These are phyloP conservation scores for Peltaster fructicola DNA, from an alignment of 2,329 filamentous ascomycete genomes.

Conservation along the genomic window DNA sequence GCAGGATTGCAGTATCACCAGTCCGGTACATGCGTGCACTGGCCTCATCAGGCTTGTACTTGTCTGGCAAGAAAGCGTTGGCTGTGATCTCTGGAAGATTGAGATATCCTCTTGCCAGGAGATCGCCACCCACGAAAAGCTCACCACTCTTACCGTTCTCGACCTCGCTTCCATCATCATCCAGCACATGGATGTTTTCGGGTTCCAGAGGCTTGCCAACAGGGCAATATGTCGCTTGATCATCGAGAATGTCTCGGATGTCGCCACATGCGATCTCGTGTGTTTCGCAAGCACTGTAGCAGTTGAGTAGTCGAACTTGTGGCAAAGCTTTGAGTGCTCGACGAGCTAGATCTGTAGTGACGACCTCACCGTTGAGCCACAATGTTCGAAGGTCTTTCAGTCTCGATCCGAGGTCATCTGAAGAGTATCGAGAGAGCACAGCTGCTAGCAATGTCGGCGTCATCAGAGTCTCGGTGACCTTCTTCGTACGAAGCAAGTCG, in stretches of 20 bases:
- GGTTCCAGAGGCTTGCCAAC: constrained; percentile 54
- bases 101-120: constrained; percentile 60
- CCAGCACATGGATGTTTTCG: constrained; percentile 53
- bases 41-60: constrained; percentile 36
- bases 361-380: constrained; percentile 72
- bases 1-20: constrained; percentile 50
- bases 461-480: constrained; percentile 67
- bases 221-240: constrained; percentile 50
- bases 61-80: constrained; percentile 50
- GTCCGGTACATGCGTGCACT: constrained; percentile 58
- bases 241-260: constrained; percentile 43
- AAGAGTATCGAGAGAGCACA: constrained; percentile 47
- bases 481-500: constrained; percentile 46
- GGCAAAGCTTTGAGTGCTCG: constrained; percentile 51
- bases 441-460: constrained; percentile 63
- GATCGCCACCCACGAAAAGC: constrained; percentile 55
- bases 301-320: constrained; percentile 53
- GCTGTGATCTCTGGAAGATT: constrained; percentile 64
- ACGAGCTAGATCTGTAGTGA: constrained; percentile 57
- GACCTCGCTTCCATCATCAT: constrained; percentile 49
- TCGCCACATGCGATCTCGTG: constrained; percentile 67
- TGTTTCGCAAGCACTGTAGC: constrained; percentile 69
- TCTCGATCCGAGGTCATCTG: constrained; percentile 42
- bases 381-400: constrained; percentile 51
- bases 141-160: constrained; percentile 48